Percentiles rank a stretch among this genome's conserved stretches.
These are phyloP conservation scores for Malassezia globosa DNA, from an alignment of 1,284 basidiomycete species.

Conservation along the genomic window DNA sequence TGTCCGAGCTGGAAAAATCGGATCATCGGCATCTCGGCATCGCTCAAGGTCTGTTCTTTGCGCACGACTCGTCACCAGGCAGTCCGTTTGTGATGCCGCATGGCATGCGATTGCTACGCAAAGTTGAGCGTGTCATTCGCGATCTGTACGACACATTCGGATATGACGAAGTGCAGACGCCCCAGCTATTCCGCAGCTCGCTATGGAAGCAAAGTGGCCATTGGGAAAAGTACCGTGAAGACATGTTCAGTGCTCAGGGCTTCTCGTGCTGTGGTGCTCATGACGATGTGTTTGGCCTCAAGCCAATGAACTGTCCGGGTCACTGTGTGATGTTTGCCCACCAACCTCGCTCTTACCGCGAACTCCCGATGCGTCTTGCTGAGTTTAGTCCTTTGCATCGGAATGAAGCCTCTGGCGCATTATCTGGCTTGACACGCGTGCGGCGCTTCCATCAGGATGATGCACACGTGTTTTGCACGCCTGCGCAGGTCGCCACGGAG, in stretches of 20 bases:
- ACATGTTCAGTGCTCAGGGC: constrained; percentile 44
- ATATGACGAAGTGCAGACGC: constrained; percentile 44
- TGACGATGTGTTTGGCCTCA: constrained; percentile 31
- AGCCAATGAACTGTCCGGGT: constrained; percentile 46
- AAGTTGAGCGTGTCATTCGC: constrained; percentile 40
- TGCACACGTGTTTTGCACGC: constrained; percentile 43
- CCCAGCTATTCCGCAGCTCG: constrained; percentile 38
- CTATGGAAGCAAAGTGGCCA: constrained; percentile 43
- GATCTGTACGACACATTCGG: constrained; percentile 42
- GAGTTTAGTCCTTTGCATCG: constrained; percentile 42
- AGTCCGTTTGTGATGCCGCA: constrained; percentile 45
- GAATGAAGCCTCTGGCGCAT: constrained; percentile 37
- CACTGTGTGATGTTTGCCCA: constrained; percentile 39
- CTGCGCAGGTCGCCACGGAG: constrained; percentile 30
- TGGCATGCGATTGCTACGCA: constrained; percentile 37
- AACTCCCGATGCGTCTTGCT: constrained; percentile 38
- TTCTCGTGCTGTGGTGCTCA: constrained; percentile 29
- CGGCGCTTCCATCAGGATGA: constrained; percentile 44
- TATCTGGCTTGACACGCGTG: constrained; percentile 39
- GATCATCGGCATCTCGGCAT: constrained; percentile 36
- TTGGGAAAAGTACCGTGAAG: constrained; percentile 47
- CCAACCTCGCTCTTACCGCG: constrained; percentile 35
- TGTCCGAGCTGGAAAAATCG: constrained; percentile 14
- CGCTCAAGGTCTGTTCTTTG: constrained; percentile 37
- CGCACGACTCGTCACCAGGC: constrained; percentile 40